A percentile compares a stretch with the other conserved stretches of the same genome.
Conservation (phyloP, 2,329 filamentous ascomycete genomes). For the Paecilomyces niveus region DNA sequence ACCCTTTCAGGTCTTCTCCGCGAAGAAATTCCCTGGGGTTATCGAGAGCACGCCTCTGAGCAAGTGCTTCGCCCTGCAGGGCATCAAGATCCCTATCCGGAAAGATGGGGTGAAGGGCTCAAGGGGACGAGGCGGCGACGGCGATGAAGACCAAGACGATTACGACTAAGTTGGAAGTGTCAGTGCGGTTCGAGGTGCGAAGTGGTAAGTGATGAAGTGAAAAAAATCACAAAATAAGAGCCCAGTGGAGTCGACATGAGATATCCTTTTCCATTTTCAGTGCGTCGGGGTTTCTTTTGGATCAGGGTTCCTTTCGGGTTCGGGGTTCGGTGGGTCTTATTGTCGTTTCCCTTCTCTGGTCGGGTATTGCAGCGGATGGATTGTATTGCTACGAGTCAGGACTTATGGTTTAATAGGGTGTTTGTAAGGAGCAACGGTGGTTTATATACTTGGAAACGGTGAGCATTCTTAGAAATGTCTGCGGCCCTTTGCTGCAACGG, state of each 20-base stretch:
- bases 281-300: neutral
- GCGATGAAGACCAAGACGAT: neutral
- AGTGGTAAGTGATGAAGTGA: neutral
- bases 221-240: neutral
- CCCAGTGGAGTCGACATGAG: neutral
- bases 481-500: neutral
- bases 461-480: neutral
- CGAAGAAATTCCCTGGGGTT: conserved; percentile 97
- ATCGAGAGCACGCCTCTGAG: conserved; percentile 88
- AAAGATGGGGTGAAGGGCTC: conserved; percentile 62
- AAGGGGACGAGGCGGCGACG: neutral
- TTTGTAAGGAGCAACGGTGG: neutral
- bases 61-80: conserved; percentile 87
- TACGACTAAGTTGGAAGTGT: neutral
- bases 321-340: neutral
- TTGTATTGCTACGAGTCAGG: neutral
- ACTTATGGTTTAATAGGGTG: neutral
- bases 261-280: neutral
- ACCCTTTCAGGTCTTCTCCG: conserved; percentile 86
- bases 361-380: neutral
- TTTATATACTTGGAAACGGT: neutral
- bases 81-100: conserved; percentile 92
- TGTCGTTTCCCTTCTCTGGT: neutral
- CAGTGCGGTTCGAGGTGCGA: neutral
- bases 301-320: neutral